phyloP scores from a whole-genome alignment of 1,284 basidiomycete genomes.

The Pseudozyma thailandica region DNA sequence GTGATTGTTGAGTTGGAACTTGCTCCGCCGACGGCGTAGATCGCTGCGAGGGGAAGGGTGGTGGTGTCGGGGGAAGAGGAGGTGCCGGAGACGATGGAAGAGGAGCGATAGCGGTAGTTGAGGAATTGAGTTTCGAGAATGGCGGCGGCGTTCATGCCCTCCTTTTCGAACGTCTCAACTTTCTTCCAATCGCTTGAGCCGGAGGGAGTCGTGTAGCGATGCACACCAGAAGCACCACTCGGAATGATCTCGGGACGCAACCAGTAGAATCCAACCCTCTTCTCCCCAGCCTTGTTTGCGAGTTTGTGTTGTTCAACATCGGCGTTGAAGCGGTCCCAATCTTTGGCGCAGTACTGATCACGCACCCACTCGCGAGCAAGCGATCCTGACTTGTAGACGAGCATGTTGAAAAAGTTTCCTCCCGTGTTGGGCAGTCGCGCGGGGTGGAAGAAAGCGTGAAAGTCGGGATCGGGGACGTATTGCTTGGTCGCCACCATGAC shows the following conservation, averaged over 20 bases:
- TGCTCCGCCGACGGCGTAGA: constrained; percentile 83
- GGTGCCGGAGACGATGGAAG: constrained; percentile 74
- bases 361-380: constrained; percentile 78
- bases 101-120: constrained; percentile 78
- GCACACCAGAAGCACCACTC: constrained; percentile 76
- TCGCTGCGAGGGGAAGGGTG: constrained; percentile 71
- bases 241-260: constrained; percentile 84
- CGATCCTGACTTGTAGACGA: constrained; percentile 70
- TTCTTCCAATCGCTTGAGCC: constrained; percentile 50
- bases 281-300: neutral
- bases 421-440: constrained; percentile 51
- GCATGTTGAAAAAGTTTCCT: constrained; percentile 70
- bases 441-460: constrained; percentile 71
- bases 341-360: constrained; percentile 74
- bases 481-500: constrained; percentile 76
- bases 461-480: constrained; percentile 70
- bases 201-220: constrained; percentile 72
- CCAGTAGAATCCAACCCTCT: constrained; percentile 76
- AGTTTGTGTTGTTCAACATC: constrained; percentile 70
- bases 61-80: constrained; percentile 16
- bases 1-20: constrained; percentile 80
- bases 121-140: constrained; percentile 87
- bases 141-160: constrained; percentile 77
- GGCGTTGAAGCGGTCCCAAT: constrained; percentile 80
- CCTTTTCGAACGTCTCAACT: constrained; percentile 66